phyloP scores from a whole-genome alignment of 2,329 filamentous ascomycete genomes.

The Fonsecaea monophora region DNA sequence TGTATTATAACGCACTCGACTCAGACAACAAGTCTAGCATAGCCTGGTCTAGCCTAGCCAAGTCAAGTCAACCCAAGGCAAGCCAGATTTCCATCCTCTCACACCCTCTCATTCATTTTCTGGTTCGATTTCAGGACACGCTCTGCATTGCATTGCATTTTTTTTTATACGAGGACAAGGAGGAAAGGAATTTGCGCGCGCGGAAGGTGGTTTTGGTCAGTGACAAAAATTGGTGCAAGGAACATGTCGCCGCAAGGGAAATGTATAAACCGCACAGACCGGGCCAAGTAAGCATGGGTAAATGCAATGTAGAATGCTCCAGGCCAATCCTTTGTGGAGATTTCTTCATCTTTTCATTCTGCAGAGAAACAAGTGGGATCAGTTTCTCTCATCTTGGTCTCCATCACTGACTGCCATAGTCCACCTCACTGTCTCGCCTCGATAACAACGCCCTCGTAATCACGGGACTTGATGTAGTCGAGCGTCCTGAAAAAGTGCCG shows the following conservation, averaged over 20 bases:
- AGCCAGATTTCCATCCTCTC: no score
- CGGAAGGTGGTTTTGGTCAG: background rate
- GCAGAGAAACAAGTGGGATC: background rate
- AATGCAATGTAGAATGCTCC: background rate
- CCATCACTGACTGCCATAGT: background rate
- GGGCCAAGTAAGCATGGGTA: background rate
- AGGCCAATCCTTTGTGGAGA: background rate
- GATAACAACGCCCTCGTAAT: conserved; percentile 90
- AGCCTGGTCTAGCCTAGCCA: no score
- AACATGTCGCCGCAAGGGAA: background rate
- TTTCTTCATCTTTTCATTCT: background rate
- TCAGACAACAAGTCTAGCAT: no score
- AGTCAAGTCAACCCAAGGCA: no score
- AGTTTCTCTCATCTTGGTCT: background rate
- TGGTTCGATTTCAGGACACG: background rate
- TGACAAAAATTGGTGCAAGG: background rate
- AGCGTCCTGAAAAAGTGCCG: conserved; percentile 94
- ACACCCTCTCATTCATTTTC: no score
- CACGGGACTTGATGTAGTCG: conserved; percentile 88
- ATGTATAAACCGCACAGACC: background rate
- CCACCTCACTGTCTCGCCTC: conserved; percentile 56
- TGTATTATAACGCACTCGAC: no score
- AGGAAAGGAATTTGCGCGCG: background rate
- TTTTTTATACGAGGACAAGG: background rate
- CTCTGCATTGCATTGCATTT: background rate